These are phyloP conservation scores for Claviceps sp. DNA, from an alignment of 2,329 filamentous ascomycete species.

Conservation along the genomic window DNA sequence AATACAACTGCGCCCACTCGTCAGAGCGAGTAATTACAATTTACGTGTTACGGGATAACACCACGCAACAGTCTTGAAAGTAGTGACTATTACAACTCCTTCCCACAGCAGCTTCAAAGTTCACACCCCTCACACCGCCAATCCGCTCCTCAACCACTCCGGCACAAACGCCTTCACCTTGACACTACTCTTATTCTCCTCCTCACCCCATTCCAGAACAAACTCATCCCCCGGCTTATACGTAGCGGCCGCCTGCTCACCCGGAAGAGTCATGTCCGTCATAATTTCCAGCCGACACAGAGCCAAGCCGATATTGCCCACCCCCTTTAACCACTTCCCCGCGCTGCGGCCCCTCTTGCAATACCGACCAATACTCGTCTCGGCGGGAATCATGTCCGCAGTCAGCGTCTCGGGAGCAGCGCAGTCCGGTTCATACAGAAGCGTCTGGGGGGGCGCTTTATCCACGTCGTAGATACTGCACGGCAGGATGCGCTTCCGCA, in stretches of 20 bases:
- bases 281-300: conserved; percentile 82
- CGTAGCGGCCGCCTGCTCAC: conserved; percentile 49
- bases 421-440: conserved; percentile 32
- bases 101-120: too few relatives aligned
- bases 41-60: too few relatives aligned
- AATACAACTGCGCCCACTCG: too few relatives aligned
- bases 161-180: conserved; percentile 75
- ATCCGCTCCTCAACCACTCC: conserved; percentile 47
- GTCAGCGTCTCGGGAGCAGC: conserved; percentile 14
- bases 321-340: conserved; percentile 66
- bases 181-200: conserved; percentile 22
- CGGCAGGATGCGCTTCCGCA: conserved; percentile 79
- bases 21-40: too few relatives aligned
- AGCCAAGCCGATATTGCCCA: conserved; percentile 78
- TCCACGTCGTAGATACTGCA: conserved; percentile 53
- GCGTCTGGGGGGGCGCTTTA: conserved; percentile 21
- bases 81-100: background rate
- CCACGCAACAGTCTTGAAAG: background rate
- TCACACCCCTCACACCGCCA: conserved; percentile 11
- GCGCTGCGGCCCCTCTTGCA: conserved; percentile 53
- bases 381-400: conserved; percentile 26
- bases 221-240: conserved; percentile 51
- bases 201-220: conserved; percentile 38
- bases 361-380: conserved; percentile 36
- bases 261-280: conserved; percentile 65